Percentiles rank a stretch among this genome's conserved stretches.
Conservation (phyloP, 306 rosid species). For the Hippophae gyantsensis region DNA sequence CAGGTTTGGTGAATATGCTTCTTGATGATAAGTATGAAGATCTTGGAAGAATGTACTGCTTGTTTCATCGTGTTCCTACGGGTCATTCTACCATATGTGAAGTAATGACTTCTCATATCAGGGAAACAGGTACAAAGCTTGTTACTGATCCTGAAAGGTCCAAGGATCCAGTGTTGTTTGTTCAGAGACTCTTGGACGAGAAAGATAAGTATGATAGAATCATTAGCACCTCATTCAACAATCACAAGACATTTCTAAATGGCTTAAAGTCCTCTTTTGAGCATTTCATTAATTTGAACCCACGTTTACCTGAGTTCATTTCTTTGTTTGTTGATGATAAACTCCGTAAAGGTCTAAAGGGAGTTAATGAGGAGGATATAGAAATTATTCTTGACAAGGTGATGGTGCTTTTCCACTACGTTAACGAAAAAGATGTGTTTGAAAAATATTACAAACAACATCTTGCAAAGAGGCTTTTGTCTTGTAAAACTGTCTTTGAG, state of each 20-base stretch:
- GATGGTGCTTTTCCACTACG: conserved; percentile 67
- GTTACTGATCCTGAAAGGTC: conserved; percentile 76
- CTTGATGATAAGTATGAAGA: conserved; percentile 70
- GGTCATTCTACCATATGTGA: conserved; percentile 60
- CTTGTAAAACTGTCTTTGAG: conserved; percentile 66
- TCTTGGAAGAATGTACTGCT: conserved; percentile 63
- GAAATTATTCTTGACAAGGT: conserved; percentile 79
- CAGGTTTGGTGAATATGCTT: conserved; percentile 75
- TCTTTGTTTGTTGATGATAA: conserved; percentile 37
- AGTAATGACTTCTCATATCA: conserved; percentile 25
- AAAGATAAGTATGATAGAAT: conserved; percentile 73
- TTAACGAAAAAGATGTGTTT: conserved; percentile 71
- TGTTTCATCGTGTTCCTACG: conserved; percentile 51
- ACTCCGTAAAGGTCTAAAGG: conserved; percentile 53
- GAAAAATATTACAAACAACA: conserved; percentile 86
- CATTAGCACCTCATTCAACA: conserved; percentile 59
- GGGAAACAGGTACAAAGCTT: conserved; percentile 56
- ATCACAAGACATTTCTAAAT: conserved; percentile 83
- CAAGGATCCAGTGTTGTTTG: conserved; percentile 78
- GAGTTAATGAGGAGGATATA: conserved; percentile 84
- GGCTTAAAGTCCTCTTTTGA: conserved; percentile 88
- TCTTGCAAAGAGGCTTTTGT: conserved; percentile 79
- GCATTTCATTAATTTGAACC: conserved; percentile 60
- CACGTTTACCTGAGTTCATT: conserved; percentile 72
- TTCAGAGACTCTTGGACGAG: conserved; percentile 67